Evolutionary conservation across 345 rosid species (phyloP).

Genomic region (Gynandropsis gynandra): DNA sequence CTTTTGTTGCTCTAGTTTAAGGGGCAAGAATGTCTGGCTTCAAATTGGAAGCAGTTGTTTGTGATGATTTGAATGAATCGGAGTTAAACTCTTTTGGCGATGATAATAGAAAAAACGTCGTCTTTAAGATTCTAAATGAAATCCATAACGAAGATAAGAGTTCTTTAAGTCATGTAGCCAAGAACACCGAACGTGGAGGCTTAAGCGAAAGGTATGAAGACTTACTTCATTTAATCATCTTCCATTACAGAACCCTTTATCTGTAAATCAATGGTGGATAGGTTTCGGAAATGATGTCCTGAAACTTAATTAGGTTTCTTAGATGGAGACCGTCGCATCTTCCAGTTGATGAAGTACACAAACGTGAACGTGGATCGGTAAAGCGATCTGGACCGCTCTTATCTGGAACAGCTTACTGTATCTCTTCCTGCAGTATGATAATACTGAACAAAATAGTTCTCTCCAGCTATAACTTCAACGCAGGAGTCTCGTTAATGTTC

Average conservation of each 20-base stretch:
- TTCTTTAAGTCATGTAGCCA: slow-evolving; percentile 23
- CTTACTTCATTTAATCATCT: too few relatives aligned
- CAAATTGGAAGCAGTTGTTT: slow-evolving; percentile 37
- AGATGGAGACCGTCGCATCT: slow-evolving; percentile 41
- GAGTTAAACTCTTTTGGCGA: slow-evolving; percentile 25
- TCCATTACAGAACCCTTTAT: too few relatives aligned
- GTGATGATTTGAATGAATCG: slow-evolving; percentile 30
- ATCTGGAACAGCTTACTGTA: slow-evolving; percentile 83
- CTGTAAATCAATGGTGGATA: background rate
- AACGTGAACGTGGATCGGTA: slow-evolving; percentile 40
- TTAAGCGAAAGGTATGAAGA: slow-evolving; percentile 46
- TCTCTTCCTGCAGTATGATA: slow-evolving; percentile 92
- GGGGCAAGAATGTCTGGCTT: slow-evolving; percentile 43
- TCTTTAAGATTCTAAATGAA: slow-evolving; percentile 31
- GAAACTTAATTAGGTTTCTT: slow-evolving; percentile 36
- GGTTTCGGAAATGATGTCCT: background rate
- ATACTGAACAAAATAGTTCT: slow-evolving; percentile 76
- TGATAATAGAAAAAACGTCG: slow-evolving; percentile 28
- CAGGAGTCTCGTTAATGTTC: slow-evolving; percentile 75
- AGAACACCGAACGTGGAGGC: slow-evolving; percentile 36
- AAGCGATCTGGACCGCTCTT: slow-evolving; percentile 58
- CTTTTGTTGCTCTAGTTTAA: slow-evolving; percentile 7
- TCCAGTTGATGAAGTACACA: slow-evolving; percentile 30
- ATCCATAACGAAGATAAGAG: slow-evolving; percentile 35
- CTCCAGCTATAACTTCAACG: slow-evolving; percentile 65